Percentiles rank a stretch among this genome's conserved stretches.
Evolutionary conservation across 106 monocot species (phyloP).

Genomic region (Acorus gramineus): DNA sequence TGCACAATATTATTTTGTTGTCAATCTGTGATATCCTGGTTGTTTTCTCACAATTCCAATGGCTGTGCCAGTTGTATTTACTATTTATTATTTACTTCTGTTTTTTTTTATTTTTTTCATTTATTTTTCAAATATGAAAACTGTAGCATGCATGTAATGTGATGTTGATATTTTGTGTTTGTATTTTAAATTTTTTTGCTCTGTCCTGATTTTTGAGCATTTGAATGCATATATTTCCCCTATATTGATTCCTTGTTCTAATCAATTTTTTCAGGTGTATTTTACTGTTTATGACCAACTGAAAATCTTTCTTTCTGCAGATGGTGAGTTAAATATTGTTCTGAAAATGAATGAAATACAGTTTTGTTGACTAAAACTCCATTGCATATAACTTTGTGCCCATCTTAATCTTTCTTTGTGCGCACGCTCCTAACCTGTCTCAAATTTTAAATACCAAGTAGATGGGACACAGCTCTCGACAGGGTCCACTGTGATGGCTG

Average conservation of each 20-base stretch:
- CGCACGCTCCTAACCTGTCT: background rate
- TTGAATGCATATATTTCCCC: too few relatives aligned
- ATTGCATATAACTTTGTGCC: background rate
- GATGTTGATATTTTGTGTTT: background rate
- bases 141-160: too few relatives aligned
- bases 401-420: background rate
- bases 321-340: slow-evolving; percentile 34
- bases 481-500: slow-evolving; percentile 54
- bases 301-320: slow-evolving; percentile 44
- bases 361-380: too few relatives aligned
- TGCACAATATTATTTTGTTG: too few relatives aligned
- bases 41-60: too few relatives aligned
- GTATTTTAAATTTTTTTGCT: background rate
- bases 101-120: too few relatives aligned
- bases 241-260: too few relatives aligned
- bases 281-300: slow-evolving; percentile 65
- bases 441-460: slow-evolving; percentile 3
- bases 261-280: slow-evolving; percentile 34
- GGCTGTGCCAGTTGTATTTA: too few relatives aligned
- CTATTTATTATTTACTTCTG: too few relatives aligned
- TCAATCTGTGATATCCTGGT: too few relatives aligned
- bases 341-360: background rate
- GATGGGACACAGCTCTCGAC: slow-evolving; percentile 45
- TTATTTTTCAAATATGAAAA: too few relatives aligned
- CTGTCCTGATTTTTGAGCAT: background rate